A percentile compares a stretch with the other conserved stretches of the same genome.
Evolutionary conservation across 306 rosid genomes (phyloP).

Genomic region (Castanospermum australe): DNA sequence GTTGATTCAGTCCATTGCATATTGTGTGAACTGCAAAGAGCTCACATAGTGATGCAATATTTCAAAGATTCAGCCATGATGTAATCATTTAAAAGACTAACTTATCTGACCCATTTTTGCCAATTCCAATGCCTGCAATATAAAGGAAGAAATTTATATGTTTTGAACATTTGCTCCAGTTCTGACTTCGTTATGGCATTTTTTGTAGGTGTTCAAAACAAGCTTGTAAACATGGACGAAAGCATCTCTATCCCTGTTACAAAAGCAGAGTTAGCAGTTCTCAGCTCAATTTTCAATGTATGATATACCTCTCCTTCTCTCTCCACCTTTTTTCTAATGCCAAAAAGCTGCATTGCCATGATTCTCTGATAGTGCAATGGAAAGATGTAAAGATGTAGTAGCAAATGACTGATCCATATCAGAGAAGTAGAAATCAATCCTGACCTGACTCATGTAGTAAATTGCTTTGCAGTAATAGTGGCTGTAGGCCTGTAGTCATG

Average conservation of each 20-base stretch:
- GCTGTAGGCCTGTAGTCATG: not conserved
- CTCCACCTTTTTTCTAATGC: not conserved
- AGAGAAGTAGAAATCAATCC: not conserved
- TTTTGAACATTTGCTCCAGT: not conserved
- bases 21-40: not conserved
- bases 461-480: not conserved
- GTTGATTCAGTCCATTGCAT: not conserved
- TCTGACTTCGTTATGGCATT: slow-evolving; percentile 29
- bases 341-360: not conserved
- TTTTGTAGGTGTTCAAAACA: slow-evolving; percentile 79
- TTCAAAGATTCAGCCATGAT: not conserved
- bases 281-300: slow-evolving; percentile 75
- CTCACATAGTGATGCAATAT: not conserved
- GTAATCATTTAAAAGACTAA: not conserved
- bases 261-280: slow-evolving; percentile 74
- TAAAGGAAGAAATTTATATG: not conserved
- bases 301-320: slow-evolving; percentile 21
- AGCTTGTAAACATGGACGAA: slow-evolving; percentile 61
- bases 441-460: not conserved
- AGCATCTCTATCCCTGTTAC: slow-evolving; percentile 70
- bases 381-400: not conserved
- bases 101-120: slow-evolving; percentile 5
- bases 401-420: not conserved
- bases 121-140: not conserved
- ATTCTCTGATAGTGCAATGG: not conserved